phyloP scores from a whole-genome alignment of 129 eudicot species.

The Arctium minus region DNA sequence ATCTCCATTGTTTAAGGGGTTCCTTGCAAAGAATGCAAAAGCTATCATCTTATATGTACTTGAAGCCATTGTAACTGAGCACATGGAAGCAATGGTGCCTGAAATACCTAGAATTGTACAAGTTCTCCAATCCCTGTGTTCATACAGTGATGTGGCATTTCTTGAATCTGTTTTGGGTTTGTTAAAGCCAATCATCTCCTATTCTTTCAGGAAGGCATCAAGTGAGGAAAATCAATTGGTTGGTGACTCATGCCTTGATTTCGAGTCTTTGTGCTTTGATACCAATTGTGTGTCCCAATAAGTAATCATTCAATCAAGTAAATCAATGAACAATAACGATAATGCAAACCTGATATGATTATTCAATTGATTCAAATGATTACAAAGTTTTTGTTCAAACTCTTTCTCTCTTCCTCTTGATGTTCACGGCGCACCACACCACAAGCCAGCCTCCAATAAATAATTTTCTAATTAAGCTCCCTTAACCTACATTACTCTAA shows the following conservation, averaged over 20 bases:
- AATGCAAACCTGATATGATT: too few relatives aligned
- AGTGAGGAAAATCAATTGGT: constrained; percentile 42
- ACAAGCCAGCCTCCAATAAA: too few relatives aligned
- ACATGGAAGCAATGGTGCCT: constrained; percentile 93
- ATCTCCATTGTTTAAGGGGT: constrained; percentile 51
- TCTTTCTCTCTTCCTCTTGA: too few relatives aligned
- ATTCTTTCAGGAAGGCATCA: constrained; percentile 63
- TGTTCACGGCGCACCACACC: too few relatives aligned
- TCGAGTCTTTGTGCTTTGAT: constrained; percentile 79
- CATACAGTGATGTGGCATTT: constrained; percentile 82
- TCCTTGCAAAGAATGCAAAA: constrained; percentile 75
- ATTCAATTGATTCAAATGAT: too few relatives aligned
- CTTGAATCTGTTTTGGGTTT: constrained; percentile 58
- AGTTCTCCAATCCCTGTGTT: constrained; percentile 64
- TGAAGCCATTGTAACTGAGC: constrained; percentile 81
- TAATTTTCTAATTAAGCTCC: too few relatives aligned
- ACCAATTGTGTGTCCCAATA: too few relatives aligned
- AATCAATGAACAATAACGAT: too few relatives aligned
- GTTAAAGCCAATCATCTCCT: constrained; percentile 74
- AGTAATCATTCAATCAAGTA: too few relatives aligned
- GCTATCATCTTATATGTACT: constrained; percentile 69
- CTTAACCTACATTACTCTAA: too few relatives aligned
- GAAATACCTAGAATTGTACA: constrained; percentile 84
- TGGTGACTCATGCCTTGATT: constrained; percentile 56
- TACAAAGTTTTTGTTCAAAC: too few relatives aligned